Evolutionary conservation across 116 monocot genomes (phyloP), one percentile per base, ranked within the genome.

Genomic region (Dioscorea cayenensis): DNA sequence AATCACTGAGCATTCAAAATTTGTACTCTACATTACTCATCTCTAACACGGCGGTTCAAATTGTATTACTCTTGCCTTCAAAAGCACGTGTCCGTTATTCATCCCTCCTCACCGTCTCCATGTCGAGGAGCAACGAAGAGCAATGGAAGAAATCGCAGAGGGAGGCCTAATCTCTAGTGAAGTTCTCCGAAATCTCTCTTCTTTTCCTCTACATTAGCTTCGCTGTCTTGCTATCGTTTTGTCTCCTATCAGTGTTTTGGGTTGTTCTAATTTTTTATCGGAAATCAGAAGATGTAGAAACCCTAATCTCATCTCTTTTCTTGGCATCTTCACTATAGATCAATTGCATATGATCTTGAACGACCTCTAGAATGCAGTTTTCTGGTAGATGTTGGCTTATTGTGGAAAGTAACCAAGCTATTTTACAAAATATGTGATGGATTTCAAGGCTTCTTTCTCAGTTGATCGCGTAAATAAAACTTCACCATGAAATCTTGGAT

Each of bases 91-190:
- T 13, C 9, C 38, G 38, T 9, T 9, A 38, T 38, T 25, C 16
- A 2, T 9, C 25, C 61, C 4, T 22, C 6, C 52, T 52, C 18
- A 36, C 19, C 23, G 43, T 23, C 77, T 49, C 36, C 63, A 13
- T 14, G 6, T 52, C 12, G 64, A 68, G 28, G 60, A 23, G 37
- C 32, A 60, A 61, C 27, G 28, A 14, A 50, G 48, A 52, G 16
- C 5, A 65, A 84, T 78, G 77, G 86, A 77, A 64, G 84, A 90
- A 76, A 77, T 79, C 35, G 86, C 68, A 22, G 86, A 86, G 55
- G 21, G 83, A 79, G 28, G 62, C 67, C 20, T 83, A 89, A 68
- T 83, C 89, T 50, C 90, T 84, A 84, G 90, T 86, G 61, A 70
- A 63, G 35, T 19, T 37, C 35, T 10, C 62, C 38, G 2, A 28